These are phyloP conservation scores for Buddleja alternifolia DNA, from an alignment of 257 asterid species.

Conservation along the genomic window DNA sequence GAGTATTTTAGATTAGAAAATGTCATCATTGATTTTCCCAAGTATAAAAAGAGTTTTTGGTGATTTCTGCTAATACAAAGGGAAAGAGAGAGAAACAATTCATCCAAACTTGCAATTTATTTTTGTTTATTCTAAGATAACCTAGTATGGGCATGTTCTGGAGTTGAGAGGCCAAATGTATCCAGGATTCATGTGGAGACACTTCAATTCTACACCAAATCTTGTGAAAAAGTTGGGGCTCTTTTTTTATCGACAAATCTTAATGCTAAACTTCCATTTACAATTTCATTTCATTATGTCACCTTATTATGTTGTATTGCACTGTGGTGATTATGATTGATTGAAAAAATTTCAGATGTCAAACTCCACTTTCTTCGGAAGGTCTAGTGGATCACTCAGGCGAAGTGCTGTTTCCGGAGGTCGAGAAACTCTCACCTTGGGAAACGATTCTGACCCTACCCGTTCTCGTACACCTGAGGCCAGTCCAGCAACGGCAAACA, in stretches of 20 bases:
- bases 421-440: constrained; percentile 59
- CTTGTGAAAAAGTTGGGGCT: too few relatives aligned
- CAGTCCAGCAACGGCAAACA: constrained; percentile 65
- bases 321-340: not conserved
- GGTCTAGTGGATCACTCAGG: constrained; percentile 79
- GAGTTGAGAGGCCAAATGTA: too few relatives aligned
- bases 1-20: too few relatives aligned
- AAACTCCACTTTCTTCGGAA: constrained; percentile 71
- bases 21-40: too few relatives aligned
- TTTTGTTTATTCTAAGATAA: too few relatives aligned
- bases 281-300: not conserved
- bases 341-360: constrained; percentile 59
- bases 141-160: too few relatives aligned
- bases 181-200: too few relatives aligned
- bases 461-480: constrained; percentile 75
- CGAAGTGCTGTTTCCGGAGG: constrained; percentile 69
- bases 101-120: too few relatives aligned
- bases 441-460: constrained; percentile 72
- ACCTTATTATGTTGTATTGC: constrained; percentile 15
- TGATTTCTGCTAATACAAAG: too few relatives aligned
- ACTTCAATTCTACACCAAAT: too few relatives aligned
- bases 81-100: too few relatives aligned
- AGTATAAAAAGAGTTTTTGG: too few relatives aligned
- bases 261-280: constrained; percentile 22
- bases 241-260: not conserved